phyloP scores from a whole-genome alignment of 192 early-diverging fungal genomes.

The Glomus cerebriforme region DNA sequence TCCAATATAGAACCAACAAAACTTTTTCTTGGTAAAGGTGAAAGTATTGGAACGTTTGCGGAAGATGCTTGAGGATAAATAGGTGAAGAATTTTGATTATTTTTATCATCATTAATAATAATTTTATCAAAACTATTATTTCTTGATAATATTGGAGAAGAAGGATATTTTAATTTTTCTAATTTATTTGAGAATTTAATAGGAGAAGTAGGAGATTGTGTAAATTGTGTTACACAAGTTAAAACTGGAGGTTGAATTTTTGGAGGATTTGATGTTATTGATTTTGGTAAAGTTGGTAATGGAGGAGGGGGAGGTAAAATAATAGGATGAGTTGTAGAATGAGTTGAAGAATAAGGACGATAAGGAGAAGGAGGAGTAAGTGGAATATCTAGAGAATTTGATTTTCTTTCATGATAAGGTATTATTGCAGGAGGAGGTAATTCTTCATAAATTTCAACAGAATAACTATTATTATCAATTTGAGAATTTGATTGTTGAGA shows the following conservation, averaged over 20 bases:
- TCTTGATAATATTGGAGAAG: neutral
- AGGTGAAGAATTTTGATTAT: neutral
- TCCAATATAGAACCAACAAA: neutral
- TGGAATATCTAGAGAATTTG: conserved; percentile 3
- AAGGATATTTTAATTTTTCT: conserved; percentile 17
- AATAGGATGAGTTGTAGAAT: no score
- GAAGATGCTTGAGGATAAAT: neutral
- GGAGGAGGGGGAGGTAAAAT: neutral
- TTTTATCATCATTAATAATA: neutral
- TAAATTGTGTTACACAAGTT: neutral
- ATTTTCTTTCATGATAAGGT: neutral
- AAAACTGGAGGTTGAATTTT: neutral
- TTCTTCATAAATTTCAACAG: neutral
- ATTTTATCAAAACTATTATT: neutral
- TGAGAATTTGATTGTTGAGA: neutral
- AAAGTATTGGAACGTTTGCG: neutral
- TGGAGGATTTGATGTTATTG: neutral
- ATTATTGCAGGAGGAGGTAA: neutral
- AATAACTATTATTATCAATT: neutral
- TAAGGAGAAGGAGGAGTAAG: conserved; percentile 14
- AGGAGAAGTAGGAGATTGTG: neutral
- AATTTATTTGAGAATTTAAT: neutral
- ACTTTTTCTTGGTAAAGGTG: neutral
- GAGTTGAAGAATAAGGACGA: neutral
- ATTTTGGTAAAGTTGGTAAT: neutral